A percentile compares a stretch with the other conserved stretches of the same genome.
Conservation (phyloP, 345 rosid genomes). For the Luvunga scandens region DNA sequence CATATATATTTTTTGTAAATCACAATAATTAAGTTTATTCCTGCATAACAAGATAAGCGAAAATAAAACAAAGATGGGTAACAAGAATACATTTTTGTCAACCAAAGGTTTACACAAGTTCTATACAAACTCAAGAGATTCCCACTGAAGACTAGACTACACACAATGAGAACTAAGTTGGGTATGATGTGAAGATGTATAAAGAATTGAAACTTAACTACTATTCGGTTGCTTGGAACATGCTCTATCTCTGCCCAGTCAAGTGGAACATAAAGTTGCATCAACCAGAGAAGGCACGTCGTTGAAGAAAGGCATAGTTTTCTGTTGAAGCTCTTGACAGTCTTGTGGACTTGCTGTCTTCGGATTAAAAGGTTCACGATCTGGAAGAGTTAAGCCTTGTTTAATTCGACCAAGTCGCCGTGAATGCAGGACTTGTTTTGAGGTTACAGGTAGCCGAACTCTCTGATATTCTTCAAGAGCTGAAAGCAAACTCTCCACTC, state of each 20-base stretch:
- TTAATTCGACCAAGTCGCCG: constrained; percentile 37
- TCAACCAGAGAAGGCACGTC: constrained; percentile 30
- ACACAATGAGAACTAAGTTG: neutral
- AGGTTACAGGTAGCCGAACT: constrained; percentile 52
- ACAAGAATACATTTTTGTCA: too few species aligned
- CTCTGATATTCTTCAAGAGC: constrained; percentile 75
- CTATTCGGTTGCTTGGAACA: neutral
- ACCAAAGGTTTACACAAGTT: too few species aligned
- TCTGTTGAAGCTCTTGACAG: constrained; percentile 50
- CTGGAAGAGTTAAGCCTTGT: constrained; percentile 53
- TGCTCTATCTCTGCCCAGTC: neutral
- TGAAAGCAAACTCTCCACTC: constrained; percentile 34
- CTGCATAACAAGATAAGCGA: too few species aligned
- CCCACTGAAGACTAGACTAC: neutral
- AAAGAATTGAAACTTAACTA: neutral
- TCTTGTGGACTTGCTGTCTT: constrained; percentile 28
- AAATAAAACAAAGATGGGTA: too few species aligned
- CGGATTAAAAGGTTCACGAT: constrained; percentile 33
- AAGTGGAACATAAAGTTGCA: constrained; percentile 12
- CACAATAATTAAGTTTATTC: too few species aligned
- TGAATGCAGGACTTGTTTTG: constrained; percentile 51
- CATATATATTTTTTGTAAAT: too few species aligned
- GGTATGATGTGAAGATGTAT: neutral
- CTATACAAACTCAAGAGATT: neutral
- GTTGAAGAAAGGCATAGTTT: constrained; percentile 53